A percentile compares a stretch with the other conserved stretches of the same genome.
Evolutionary conservation across 2,329 filamentous ascomycete species (phyloP).

Genomic region (Claviceps pazoutovae): DNA sequence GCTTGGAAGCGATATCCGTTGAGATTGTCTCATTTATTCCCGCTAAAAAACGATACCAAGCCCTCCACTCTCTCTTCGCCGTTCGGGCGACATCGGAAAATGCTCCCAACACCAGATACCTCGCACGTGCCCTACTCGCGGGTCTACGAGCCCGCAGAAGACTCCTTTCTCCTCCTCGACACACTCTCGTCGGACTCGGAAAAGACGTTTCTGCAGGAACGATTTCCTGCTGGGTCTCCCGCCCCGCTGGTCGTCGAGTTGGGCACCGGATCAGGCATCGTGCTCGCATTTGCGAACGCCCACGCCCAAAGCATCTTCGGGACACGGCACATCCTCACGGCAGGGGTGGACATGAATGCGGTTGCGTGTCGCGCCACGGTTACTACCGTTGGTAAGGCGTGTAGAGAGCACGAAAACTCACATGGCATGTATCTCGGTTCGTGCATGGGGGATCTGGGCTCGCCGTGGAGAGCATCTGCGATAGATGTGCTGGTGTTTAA

Average conservation of each 20-base stretch:
- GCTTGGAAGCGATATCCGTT: too few relatives aligned
- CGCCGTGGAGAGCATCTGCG: constrained; percentile 38
- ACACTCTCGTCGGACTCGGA: constrained; percentile 65
- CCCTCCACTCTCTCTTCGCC: too few relatives aligned
- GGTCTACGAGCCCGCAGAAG: constrained; percentile 91
- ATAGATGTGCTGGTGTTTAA: constrained; percentile 92
- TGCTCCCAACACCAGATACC: constrained; percentile 90
- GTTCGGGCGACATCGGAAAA: constrained; percentile 20
- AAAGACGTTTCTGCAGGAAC: constrained; percentile 49
- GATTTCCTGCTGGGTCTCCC: constrained; percentile 35
- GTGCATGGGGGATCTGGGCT: constrained; percentile 55
- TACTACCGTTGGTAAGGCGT: constrained; percentile 47
- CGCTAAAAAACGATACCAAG: background rate
- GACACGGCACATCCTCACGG: constrained; percentile 50
- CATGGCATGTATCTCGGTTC: constrained; percentile 49
- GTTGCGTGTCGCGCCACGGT: constrained; percentile 67
- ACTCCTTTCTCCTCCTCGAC: constrained; percentile 88
- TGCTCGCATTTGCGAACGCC: constrained; percentile 76
- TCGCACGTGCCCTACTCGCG: constrained; percentile 78
- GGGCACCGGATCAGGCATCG: constrained; percentile 82
- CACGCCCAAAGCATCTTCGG: constrained; percentile 63
- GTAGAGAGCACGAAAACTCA: constrained; percentile 17
- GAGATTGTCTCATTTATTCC: too few relatives aligned
- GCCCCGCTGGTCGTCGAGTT: constrained; percentile 68
- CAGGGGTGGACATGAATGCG: constrained; percentile 73